These are phyloP conservation scores for Stereum hirsutum DNA, from an alignment of 1,284 basidiomycete species.

Conservation along the genomic window DNA sequence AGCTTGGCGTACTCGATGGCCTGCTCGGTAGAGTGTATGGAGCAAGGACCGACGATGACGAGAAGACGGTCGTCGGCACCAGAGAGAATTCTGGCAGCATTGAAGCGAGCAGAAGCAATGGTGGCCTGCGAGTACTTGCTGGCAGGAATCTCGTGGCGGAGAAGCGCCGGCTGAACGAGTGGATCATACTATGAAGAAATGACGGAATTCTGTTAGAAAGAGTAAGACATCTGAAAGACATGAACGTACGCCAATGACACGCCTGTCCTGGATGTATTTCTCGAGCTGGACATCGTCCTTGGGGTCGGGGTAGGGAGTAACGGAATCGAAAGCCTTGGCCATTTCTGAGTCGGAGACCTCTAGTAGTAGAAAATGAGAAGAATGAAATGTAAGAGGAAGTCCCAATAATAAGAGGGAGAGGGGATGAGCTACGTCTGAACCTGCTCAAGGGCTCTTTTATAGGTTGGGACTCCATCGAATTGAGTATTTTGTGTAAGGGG, in stretches of 20 bases:
- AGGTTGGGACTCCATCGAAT: too few species aligned
- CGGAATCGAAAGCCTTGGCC: conserved; percentile 24
- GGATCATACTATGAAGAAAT: conserved; percentile 72
- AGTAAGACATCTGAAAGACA: conserved; percentile 1
- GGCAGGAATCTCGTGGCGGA: conserved; percentile 76
- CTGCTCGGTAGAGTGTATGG: conserved; percentile 86
- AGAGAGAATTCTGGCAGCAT: conserved; percentile 69
- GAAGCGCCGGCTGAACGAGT: conserved; percentile 82
- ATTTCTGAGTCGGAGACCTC: conserved; percentile 24
- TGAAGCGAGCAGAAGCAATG: conserved; percentile 73
- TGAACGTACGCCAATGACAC: conserved; percentile 63
- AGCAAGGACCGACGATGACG: conserved; percentile 94
- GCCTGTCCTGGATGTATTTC: conserved; percentile 67
- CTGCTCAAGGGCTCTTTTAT: neutral
- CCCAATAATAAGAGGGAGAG: conserved; percentile 5
- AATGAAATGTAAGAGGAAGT: conserved; percentile 7
- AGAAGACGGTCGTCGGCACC: conserved; percentile 81
- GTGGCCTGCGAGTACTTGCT: conserved; percentile 51
- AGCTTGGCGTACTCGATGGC: conserved; percentile 85
- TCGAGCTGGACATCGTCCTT: conserved; percentile 52
- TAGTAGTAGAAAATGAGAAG: too few species aligned
- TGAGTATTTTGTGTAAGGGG: too few species aligned
- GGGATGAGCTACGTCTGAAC: conserved; percentile 6
- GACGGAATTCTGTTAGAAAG: neutral
- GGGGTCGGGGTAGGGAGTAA: conserved; percentile 53